phyloP scores from a whole-genome alignment of 768 basidiomycete genomes.

The Pisolithus albus region DNA sequence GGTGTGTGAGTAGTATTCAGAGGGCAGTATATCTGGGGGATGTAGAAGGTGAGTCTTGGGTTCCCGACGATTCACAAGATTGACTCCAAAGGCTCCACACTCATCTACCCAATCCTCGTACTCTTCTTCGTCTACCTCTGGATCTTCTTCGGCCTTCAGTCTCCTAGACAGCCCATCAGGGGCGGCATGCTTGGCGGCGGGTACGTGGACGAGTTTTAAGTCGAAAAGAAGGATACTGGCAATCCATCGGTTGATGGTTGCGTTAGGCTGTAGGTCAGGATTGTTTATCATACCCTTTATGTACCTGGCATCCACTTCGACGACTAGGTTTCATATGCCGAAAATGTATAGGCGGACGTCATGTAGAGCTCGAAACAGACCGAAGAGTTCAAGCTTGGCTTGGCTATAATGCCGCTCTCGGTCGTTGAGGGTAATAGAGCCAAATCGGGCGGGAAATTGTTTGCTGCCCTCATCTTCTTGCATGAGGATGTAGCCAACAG shows the following conservation, averaged over 20 bases:
- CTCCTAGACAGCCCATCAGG: background rate
- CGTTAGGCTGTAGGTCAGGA: background rate
- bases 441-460: conserved; percentile 26
- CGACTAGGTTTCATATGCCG: background rate
- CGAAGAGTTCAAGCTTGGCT: conserved; percentile 21
- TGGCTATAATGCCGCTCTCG: conserved; percentile 11
- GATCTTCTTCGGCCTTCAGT: background rate
- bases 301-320: background rate
- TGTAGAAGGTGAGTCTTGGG: background rate
- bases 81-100: background rate
- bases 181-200: background rate
- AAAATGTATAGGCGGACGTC: background rate
- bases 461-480: background rate
- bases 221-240: background rate
- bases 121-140: background rate
- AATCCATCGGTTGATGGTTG: background rate
- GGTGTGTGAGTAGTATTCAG: background rate
- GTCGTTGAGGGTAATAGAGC: conserved; percentile 33
- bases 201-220: background rate
- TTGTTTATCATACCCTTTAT: background rate
- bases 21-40: background rate
- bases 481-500: conserved; percentile 29
- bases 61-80: background rate
- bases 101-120: background rate
- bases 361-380: background rate